phyloP scores from a whole-genome alignment of 305 asterid genomes.

The Fraxinus greggii region DNA sequence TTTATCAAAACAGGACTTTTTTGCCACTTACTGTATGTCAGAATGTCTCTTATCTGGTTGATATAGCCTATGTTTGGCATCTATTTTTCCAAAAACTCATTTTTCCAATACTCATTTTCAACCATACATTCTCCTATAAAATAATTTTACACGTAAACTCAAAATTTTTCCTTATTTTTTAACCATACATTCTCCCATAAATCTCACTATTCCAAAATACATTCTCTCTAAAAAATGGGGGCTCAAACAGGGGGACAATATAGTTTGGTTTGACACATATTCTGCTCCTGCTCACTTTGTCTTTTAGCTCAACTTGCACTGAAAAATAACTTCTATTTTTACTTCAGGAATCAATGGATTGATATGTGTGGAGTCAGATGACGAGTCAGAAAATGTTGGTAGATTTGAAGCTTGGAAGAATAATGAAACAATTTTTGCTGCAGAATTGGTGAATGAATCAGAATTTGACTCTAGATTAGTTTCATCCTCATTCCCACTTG shows the following conservation, averaged over 20 bases:
- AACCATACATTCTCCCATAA: too few species aligned
- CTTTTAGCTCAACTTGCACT: conserved; percentile 9
- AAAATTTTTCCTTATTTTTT: too few species aligned
- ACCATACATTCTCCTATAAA: too few species aligned
- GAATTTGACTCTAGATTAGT: conserved; percentile 35
- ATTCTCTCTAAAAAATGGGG: too few species aligned
- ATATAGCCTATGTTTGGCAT: neutral
- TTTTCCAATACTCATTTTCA: too few species aligned
- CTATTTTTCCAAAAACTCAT: too few species aligned
- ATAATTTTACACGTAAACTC: too few species aligned
- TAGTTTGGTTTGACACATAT: conserved; percentile 9
- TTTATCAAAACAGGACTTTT: conserved; percentile 3
- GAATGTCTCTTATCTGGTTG: neutral
- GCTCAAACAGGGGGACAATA: neutral
- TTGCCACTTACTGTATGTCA: conserved; percentile 13
- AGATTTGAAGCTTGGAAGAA: conserved; percentile 29
- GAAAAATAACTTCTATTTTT: neutral
- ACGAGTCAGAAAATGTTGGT: conserved; percentile 50
- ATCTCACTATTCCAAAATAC: too few species aligned
- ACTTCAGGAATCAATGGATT: conserved; percentile 44
- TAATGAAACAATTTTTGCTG: conserved; percentile 30
- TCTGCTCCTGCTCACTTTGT: neutral
- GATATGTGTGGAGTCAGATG: conserved; percentile 74
- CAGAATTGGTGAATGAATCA: conserved; percentile 32
- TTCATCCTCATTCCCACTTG: conserved; percentile 40